Conservation (phyloP, 2,329 filamentous ascomycete species). For the Hypomyces perniciosus region DNA sequence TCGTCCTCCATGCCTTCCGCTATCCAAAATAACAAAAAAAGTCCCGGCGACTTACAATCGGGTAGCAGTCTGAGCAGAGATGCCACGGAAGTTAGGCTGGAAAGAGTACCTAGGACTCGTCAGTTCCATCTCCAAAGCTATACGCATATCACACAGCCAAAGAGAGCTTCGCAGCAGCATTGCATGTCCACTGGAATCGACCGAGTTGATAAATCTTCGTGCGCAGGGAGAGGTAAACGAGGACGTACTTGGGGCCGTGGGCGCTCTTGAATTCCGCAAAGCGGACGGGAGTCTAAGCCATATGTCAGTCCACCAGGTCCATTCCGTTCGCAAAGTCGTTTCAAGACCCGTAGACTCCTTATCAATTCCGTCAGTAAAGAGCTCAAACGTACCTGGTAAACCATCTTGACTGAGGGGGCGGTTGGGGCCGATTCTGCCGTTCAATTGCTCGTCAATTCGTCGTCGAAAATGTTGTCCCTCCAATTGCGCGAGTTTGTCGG, state of each 20-base stretch:
- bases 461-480: constrained; percentile 20
- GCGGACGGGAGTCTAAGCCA: constrained; percentile 40
- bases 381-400: constrained; percentile 31
- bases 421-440: constrained; percentile 25
- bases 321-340: neutral
- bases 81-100: constrained; percentile 50
- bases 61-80: constrained; percentile 35
- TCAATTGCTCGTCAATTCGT: constrained; percentile 33
- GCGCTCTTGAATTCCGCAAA: constrained; percentile 52
- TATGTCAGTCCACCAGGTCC: constrained; percentile 24
- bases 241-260: constrained; percentile 59
- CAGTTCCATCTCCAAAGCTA: constrained; percentile 14
- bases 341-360: neutral
- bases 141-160: neutral
- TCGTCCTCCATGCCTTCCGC: neutral
- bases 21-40: neutral
- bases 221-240: neutral
- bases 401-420: constrained; percentile 32
- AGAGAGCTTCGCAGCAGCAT: neutral
- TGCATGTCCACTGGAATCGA: too few relatives aligned
- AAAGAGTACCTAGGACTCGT: constrained; percentile 48
- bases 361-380: neutral
- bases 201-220: too few relatives aligned
- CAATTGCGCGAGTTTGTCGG: constrained; percentile 30
- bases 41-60: constrained; percentile 43